A percentile compares a stretch with the other conserved stretches of the same genome.
Conservation (phyloP, 306 rosid species). For the Albizia julibrissin region DNA sequence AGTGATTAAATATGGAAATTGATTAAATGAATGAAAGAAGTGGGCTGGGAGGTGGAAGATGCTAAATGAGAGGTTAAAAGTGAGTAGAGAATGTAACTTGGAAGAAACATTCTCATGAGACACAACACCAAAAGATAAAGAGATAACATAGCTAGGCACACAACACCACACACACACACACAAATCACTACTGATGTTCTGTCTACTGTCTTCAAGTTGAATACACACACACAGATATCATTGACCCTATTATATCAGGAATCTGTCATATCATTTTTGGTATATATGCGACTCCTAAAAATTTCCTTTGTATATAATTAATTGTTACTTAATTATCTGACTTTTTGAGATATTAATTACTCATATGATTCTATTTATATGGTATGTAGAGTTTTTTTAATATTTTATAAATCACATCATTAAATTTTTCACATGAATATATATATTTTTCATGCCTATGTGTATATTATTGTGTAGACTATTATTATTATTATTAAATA, state of each 20-base stretch:
- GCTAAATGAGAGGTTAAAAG: slow-evolving; percentile 17
- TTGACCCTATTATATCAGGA: slow-evolving; percentile 9
- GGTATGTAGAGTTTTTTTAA: too few relatives aligned
- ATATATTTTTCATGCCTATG: too few relatives aligned
- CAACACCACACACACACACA: background rate
- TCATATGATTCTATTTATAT: too few relatives aligned
- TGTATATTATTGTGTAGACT: too few relatives aligned
- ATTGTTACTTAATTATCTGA: background rate
- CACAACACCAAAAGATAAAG: background rate
- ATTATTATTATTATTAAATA: too few relatives aligned
- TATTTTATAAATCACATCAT: too few relatives aligned
- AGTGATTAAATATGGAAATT: background rate
- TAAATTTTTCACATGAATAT: too few relatives aligned
- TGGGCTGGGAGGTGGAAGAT: background rate
- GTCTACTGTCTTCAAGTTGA: slow-evolving; percentile 15
- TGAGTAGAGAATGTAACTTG: background rate
- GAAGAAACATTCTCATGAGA: slow-evolving; percentile 20
- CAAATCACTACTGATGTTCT: background rate
- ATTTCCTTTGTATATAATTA: background rate
- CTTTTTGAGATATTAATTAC: background rate
- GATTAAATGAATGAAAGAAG: background rate
- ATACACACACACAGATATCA: background rate
- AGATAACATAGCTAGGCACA: background rate
- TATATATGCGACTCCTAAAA: background rate
- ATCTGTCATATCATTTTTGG: slow-evolving; percentile 16